These are phyloP conservation scores for Tolypocladium tropicale DNA, from an alignment of 2,329 filamentous ascomycete genomes.

Conservation along the genomic window DNA sequence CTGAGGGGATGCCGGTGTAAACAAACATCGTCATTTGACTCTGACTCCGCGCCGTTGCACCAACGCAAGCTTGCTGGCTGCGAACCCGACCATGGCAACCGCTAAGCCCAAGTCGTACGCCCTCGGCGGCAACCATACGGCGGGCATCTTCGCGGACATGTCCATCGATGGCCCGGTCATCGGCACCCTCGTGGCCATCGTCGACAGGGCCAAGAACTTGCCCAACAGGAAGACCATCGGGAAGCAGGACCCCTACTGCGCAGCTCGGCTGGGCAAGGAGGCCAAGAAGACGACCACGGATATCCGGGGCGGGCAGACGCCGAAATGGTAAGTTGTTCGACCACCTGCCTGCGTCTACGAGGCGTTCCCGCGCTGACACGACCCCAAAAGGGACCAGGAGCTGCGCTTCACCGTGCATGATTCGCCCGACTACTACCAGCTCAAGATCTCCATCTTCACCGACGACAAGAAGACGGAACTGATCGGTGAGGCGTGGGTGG, in stretches of 20 bases:
- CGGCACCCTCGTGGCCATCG: slow-evolving; percentile 81
- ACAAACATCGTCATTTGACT: not conserved
- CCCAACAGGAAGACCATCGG: slow-evolving; percentile 96
- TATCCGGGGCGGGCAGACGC: slow-evolving; percentile 87
- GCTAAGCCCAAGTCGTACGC: slow-evolving; percentile 41
- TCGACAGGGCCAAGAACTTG: slow-evolving; percentile 93
- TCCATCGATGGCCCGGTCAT: slow-evolving; percentile 86
- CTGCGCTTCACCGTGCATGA: slow-evolving; percentile 93
- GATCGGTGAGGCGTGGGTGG: slow-evolving; percentile 89
- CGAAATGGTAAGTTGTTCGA: slow-evolving; percentile 60
- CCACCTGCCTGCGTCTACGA: not conserved
- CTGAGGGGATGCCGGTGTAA: not conserved
- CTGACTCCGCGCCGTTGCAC: not conserved
- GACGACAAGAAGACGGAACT: slow-evolving; percentile 97
- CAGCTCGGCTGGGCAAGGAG: slow-evolving; percentile 86
- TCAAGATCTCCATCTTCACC: slow-evolving; percentile 95
- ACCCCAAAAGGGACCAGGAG: slow-evolving; percentile 74
- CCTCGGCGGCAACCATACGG: slow-evolving; percentile 63
- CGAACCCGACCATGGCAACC: slow-evolving; percentile 33
- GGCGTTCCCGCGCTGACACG: not conserved
- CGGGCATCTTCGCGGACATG: slow-evolving; percentile 92
- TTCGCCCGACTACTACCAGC: slow-evolving; percentile 87
- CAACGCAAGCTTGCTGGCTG: not conserved
- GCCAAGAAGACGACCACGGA: slow-evolving; percentile 96
- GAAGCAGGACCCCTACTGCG: slow-evolving; percentile 97